phyloP scores from a whole-genome alignment of 352 stramenopile genomes.

The Bremia lactucae region DNA sequence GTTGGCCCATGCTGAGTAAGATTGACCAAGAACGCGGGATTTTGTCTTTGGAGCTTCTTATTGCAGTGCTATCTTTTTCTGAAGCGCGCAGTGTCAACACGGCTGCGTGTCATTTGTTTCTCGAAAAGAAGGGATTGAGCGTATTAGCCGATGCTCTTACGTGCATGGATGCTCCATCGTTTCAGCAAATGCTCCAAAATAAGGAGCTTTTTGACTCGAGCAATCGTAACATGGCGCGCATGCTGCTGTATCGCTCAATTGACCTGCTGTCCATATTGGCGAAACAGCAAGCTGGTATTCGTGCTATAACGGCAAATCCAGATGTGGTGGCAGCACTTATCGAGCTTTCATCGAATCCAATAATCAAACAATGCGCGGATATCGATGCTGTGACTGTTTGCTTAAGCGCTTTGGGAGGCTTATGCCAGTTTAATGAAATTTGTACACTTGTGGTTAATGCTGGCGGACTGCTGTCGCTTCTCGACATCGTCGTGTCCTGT shows the following conservation, averaged over 20 bases:
- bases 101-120: slow-evolving; percentile 36
- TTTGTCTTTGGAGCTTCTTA: slow-evolving; percentile 58
- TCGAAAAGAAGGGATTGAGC: slow-evolving; percentile 40
- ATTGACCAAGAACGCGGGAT: slow-evolving; percentile 69
- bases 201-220: slow-evolving; percentile 12
- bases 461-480: slow-evolving; percentile 52
- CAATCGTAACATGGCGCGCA: slow-evolving; percentile 35
- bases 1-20: slow-evolving; percentile 53
- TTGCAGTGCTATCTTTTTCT: slow-evolving; percentile 40
- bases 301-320: slow-evolving; percentile 46
- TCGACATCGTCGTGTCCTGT: slow-evolving; percentile 60
- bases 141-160: slow-evolving; percentile 48
- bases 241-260: slow-evolving; percentile 61
- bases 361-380: slow-evolving; percentile 47
- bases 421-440: slow-evolving; percentile 56
- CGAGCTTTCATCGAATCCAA: slow-evolving; percentile 40
- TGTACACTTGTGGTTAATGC: slow-evolving; percentile 42
- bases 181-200: slow-evolving; percentile 46
- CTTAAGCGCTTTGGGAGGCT: slow-evolving; percentile 42
- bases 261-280: slow-evolving; percentile 51
- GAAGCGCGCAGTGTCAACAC: slow-evolving; percentile 43
- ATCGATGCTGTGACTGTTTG: slow-evolving; percentile 46
- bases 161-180: slow-evolving; percentile 59
- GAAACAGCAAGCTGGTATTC: slow-evolving; percentile 25
- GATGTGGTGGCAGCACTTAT: slow-evolving; percentile 49